Evolutionary conservation across 208 protist species (phyloP), one percentile per base, ranked within the genome.

Genomic region (Herpetomonas samuelpessoai): DNA sequence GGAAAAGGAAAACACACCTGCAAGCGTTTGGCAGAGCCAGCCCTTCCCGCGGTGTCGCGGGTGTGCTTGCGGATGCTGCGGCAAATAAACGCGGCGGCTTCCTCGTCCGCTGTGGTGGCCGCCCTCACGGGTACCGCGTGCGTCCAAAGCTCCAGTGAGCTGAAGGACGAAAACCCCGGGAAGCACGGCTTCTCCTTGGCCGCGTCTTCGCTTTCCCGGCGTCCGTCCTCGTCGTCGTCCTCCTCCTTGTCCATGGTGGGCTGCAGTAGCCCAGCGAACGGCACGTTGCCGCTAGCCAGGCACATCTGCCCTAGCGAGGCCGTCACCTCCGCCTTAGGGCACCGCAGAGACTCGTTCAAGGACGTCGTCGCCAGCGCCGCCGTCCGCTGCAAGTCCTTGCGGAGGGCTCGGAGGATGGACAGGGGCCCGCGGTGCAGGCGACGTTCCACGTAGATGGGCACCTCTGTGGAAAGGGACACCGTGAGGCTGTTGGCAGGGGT

Each of bases 61-160:
- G n/a, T n/a, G 66, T 82, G 80, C 50, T 65, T 64, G 38, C 29
- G 50, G 19, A 86, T 54, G 68, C 82, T 81, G 16, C 64, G 57
- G 18, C 65, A 52, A 29, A 90, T 48, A 62, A 92, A 92, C 18
- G 57, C 44, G 6, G 86, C 79, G 3, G 83, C 86, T 7, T 70
- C 60, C 1, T 68, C 57, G 54, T 95, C 88, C 35, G 83, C 82
- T 2, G 59, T 54, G n/a, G 75, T 56, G 53, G 53, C 68, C n/a
- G 68, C 49, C 18, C 46, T 56, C 24, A 74, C 29, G 4, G 83
- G 62, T 35, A 76, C 79, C 14, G 83, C 85, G 69, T 95, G 85
- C 28, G 77, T 88, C 86, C 88, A 95, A 57, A 82, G 57, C 60
- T 92, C 83, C 26, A 95, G 65, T 29, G 77, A 58, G 53, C 70